Evolutionary conservation across 352 stramenopile species (phyloP).

Genomic region (Thalassiosira delicatula): DNA sequence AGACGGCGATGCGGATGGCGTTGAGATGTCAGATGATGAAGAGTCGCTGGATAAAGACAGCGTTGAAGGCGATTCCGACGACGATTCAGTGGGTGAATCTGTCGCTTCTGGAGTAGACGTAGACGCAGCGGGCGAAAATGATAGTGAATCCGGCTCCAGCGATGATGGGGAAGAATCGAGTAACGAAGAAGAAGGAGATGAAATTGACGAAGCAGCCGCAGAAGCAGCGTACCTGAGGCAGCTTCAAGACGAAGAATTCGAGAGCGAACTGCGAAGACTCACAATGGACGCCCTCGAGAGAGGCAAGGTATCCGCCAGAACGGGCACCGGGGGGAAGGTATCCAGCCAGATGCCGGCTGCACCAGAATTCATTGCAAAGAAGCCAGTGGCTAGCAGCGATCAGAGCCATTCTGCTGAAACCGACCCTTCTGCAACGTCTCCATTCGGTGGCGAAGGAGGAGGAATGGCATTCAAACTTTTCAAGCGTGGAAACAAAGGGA

Average conservation of each 20-base stretch:
- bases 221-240: constrained; percentile 80
- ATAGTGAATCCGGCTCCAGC: constrained; percentile 59
- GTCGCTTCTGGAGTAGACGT: constrained; percentile 10
- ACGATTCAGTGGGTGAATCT: constrained; percentile 46
- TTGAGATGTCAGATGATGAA: constrained; percentile 77
- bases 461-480: constrained; percentile 94
- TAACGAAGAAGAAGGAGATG: constrained; percentile 83
- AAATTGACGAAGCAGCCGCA: constrained; percentile 57
- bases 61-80: constrained; percentile 65
- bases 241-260: constrained; percentile 84
- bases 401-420: background rate
- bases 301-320: constrained; percentile 78
- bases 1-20: constrained; percentile 78
- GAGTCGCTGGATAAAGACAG: constrained; percentile 66
- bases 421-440: constrained; percentile 11
- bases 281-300: constrained; percentile 87
- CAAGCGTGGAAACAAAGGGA: constrained; percentile 95
- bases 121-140: constrained; percentile 56
- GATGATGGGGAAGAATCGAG: constrained; percentile 82
- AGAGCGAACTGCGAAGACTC: constrained; percentile 83
- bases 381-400: constrained; percentile 47
- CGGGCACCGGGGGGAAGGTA: constrained; percentile 67
- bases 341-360: constrained; percentile 75
- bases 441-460: constrained; percentile 85
- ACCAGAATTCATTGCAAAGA: constrained; percentile 81